Base-by-base conservation (phyloP, 352 stramenopile genomes). In the Pythium brassicae region DNA sequence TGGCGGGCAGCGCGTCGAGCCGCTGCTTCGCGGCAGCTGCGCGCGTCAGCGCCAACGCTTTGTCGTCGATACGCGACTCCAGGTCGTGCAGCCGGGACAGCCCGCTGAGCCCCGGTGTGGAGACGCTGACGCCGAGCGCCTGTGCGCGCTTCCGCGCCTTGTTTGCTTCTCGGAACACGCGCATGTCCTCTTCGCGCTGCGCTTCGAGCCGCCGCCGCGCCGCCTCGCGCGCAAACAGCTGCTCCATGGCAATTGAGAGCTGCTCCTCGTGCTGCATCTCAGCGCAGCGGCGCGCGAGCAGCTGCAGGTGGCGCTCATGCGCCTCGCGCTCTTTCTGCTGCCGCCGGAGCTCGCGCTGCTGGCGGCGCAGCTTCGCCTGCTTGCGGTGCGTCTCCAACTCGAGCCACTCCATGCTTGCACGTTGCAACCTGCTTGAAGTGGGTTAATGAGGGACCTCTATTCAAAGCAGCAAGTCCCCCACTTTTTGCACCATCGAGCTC, bases 201-300 rank as follows among this genome's bases (percentile, higher is more conserved):
- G 46, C 11, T 27, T 80, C 67, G 14, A 65, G 48, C 10, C 26
- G 29, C n/a, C 53, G 53, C 2, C 52, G 59, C 14, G 66, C 47
- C 4, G 69, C 70, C 26, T 76, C 55, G 1, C 61, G 39, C 14
- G 47, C 44, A 25, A 73, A 69, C 39, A 62, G 69, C 12, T 39
- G 50, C 54, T 68, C 69, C 74, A 83, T 76, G 1, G 50, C 61
- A 17, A 68, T 47, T n/a, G 76, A 86, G 17, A 86, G 60, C 23
- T 58, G 50, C 35, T 89, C 78, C 49, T 89, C 78, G 2, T 51
- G 39, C 26, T 72, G 57, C 76, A 89, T 87, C 57, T 84, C 76
- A 2, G 54, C 63, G 55, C 78, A 84, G 52, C 66, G 61, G 12
- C 47, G 40, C 2, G 27, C 35, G 20, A 76, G 46, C 46, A 68